phyloP scores from a whole-genome alignment of 257 asterid species.

The Solanum gracilifrons region DNA sequence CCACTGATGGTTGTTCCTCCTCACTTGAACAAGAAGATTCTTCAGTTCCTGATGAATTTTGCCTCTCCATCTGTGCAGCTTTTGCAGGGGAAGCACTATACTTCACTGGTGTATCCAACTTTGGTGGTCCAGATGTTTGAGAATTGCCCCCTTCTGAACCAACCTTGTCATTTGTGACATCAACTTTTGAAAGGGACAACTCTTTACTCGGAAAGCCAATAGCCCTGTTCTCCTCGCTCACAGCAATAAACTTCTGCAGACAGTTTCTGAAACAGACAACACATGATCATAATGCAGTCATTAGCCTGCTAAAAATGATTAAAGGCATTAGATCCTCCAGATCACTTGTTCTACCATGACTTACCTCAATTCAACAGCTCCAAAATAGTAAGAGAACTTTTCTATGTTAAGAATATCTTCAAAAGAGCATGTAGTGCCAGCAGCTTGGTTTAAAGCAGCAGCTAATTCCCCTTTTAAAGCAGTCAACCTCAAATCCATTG shows the following conservation, averaged over 20 bases:
- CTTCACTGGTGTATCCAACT: constrained; percentile 36
- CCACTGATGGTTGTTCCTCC: constrained; percentile 52
- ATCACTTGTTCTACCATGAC: constrained; percentile 1
- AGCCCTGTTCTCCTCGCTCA: constrained; percentile 19
- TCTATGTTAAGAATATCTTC: constrained; percentile 47
- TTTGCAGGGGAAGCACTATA: constrained; percentile 89
- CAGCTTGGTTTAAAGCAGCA: constrained; percentile 52
- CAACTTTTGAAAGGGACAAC: neutral
- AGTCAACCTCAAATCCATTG: constrained; percentile 70
- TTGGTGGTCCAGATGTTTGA: constrained; percentile 10
- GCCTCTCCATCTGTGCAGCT: constrained; percentile 78
- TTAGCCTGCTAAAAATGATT: neutral
- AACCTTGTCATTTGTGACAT: constrained; percentile 8
- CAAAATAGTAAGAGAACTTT: constrained; percentile 62
- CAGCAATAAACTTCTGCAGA: constrained; percentile 38
- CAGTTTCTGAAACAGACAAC: constrained; percentile 47
- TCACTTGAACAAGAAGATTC: constrained; percentile 72
- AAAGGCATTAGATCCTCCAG: neutral
- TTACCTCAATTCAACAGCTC: constrained; percentile 72
- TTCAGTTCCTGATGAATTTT: constrained; percentile 61
- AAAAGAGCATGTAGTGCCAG: constrained; percentile 40
- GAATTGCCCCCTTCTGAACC: constrained; percentile 22
- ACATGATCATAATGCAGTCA: neutral
- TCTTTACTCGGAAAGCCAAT: constrained; percentile 13
- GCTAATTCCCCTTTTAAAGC: constrained; percentile 56